Conservation (phyloP, 768 basidiomycete genomes). For the Lactarius vividus region DNA sequence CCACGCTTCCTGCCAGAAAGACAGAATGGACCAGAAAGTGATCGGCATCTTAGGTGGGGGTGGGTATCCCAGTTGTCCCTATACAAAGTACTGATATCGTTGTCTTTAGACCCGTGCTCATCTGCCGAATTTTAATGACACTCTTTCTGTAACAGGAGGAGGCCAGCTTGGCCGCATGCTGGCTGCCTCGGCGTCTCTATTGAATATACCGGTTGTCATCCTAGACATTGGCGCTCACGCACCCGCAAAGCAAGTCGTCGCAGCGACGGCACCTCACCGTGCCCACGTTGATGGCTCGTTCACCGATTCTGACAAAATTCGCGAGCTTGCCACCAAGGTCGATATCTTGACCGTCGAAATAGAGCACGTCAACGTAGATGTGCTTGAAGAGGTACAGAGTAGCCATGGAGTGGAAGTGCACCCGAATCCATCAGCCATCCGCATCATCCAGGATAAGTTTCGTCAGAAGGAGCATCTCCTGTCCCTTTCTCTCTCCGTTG, state of each 20-base stretch:
- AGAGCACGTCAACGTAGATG: conserved; percentile 85
- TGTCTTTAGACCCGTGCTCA: conserved; percentile 7
- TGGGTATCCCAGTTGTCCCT: conserved; percentile 28
- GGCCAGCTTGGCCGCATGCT: conserved; percentile 99
- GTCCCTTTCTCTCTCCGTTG: conserved; percentile 49
- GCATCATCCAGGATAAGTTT: conserved; percentile 79
- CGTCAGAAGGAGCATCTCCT: conserved; percentile 59
- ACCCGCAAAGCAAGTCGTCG: conserved; percentile 87
- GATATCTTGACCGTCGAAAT: conserved; percentile 95
- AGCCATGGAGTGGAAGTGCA: conserved; percentile 44
- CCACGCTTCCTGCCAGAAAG: not conserved
- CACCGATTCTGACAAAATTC: conserved; percentile 73
- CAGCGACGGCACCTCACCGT: conserved; percentile 47
- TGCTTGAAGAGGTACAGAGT: conserved; percentile 60
- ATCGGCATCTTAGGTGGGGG: conserved; percentile 42
- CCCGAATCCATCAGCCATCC: conserved; percentile 79
- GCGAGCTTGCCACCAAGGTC: conserved; percentile 71
- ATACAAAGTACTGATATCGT: not conserved
- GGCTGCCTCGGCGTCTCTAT: conserved; percentile 80
- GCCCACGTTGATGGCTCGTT: conserved; percentile 88
- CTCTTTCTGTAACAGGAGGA: conserved; percentile 58
- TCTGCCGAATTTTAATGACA: not conserved
- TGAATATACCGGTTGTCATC: conserved; percentile 79
- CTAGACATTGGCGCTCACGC: conserved; percentile 78
- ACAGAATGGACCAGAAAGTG: conserved; percentile 31